A percentile compares a stretch with the other conserved stretches of the same genome.
Evolutionary conservation across 805 yeast genomes (phyloP).

Genomic region (Yarrowia sp.): DNA sequence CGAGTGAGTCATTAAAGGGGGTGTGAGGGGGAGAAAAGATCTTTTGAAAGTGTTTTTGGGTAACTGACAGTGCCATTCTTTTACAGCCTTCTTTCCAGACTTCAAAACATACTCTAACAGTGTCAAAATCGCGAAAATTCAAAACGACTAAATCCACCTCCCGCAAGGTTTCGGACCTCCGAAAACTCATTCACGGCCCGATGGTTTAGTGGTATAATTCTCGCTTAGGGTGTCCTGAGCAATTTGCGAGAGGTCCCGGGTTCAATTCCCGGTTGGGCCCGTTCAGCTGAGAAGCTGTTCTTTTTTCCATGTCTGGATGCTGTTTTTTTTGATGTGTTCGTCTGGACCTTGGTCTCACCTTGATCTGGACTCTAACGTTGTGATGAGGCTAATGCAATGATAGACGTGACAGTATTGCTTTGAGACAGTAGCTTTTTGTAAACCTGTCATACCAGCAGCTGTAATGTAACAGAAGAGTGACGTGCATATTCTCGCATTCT

Average conservation of each 20-base stretch:
- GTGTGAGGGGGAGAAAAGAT: no score
- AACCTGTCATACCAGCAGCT: no score
- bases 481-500: no score
- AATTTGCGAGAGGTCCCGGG: conserved; percentile 38
- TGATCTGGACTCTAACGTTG: no score
- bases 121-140: neutral
- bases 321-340: no score
- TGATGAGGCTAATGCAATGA: neutral
- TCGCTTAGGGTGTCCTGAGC: conserved; percentile 36
- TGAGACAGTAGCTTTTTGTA: no score
- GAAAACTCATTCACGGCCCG: conserved; percentile 12
- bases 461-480: no score
- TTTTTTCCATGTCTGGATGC: neutral
- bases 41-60: no score
- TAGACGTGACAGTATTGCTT: no score
- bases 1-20: neutral
- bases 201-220: conserved; percentile 38
- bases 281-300: conserved; percentile 1
- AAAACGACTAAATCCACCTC: neutral
- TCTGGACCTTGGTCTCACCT: no score
- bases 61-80: no score
- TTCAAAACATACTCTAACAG: neutral
- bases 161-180: no score
- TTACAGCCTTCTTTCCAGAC: neutral
- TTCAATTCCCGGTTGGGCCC: conserved; percentile 39